Conservation (phyloP, 1,139 yeast species). For the Candida sp. region DNA sequence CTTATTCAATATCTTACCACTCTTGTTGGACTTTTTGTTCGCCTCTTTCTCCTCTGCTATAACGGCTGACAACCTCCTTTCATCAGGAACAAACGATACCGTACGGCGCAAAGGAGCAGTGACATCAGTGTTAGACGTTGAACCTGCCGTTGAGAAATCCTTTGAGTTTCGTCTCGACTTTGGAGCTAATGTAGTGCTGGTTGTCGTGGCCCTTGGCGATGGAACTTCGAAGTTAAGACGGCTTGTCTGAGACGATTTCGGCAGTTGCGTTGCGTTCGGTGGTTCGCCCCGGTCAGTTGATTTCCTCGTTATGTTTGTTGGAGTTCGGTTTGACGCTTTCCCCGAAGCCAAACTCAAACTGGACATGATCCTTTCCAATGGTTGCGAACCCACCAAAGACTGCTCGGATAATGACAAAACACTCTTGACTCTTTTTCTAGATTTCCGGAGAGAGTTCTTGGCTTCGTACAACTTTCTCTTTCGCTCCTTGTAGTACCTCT, state of each 20-base stretch:
- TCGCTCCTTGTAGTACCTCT: constrained; percentile 34
- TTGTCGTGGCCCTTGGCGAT: constrained; percentile 4
- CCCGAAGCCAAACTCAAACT: constrained; percentile 40
- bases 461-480: constrained; percentile 46
- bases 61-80: constrained; percentile 19
- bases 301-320: constrained; percentile 10
- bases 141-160: constrained; percentile 11
- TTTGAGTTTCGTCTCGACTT: constrained; percentile 10
- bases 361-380: constrained; percentile 45
- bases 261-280: constrained; percentile 3
- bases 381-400: constrained; percentile 29
- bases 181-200: constrained; percentile 6
- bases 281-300: constrained; percentile 14
- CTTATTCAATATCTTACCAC: constrained; percentile 33
- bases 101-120: constrained; percentile 20
- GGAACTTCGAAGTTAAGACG: constrained; percentile 9
- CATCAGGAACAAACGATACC: constrained; percentile 41
- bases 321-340: constrained; percentile 22
- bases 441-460: constrained; percentile 46
- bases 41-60: constrained; percentile 15
- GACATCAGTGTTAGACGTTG: neutral
- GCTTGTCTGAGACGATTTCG: constrained; percentile 7
- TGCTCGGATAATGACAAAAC: constrained; percentile 41
- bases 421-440: constrained; percentile 54
- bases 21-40: constrained; percentile 20